A percentile compares a stretch with the other conserved stretches of the same genome.
phyloP scores from a whole-genome alignment of 768 basidiomycete species.

The Mycena galopus region DNA sequence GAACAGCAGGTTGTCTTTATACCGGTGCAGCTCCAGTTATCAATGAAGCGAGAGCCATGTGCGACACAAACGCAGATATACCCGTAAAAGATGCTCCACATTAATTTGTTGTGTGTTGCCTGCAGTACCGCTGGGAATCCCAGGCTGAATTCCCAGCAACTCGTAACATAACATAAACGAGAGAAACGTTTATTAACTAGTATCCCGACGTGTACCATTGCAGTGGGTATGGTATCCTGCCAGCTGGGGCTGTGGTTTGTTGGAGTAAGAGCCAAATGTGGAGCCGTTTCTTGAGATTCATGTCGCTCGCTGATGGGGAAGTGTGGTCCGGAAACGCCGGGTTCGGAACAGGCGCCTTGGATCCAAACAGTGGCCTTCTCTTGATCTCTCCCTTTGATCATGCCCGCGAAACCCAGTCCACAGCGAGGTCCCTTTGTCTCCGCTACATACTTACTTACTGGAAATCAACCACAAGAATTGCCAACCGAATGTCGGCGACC shows the following conservation, averaged over 20 bases:
- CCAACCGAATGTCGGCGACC: not conserved
- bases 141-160: not conserved
- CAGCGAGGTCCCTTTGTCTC: not conserved
- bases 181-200: not conserved
- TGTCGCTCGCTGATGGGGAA: not conserved
- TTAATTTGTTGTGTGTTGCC: not conserved
- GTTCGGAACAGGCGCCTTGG: no score
- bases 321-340: no score
- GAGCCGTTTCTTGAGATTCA: not conserved
- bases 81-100: slow-evolving; percentile 1
- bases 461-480: not conserved
- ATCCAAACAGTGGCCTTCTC: not conserved
- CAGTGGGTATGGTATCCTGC: not conserved
- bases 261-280: not conserved
- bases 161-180: not conserved
- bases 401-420: not conserved
- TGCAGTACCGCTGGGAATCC: not conserved
- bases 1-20: not conserved
- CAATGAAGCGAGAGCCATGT: not conserved
- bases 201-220: not conserved
- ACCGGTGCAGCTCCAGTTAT: not conserved
- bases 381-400: no score
- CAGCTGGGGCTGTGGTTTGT: not conserved
- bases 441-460: not conserved
- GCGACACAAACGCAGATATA: not conserved